phyloP scores from a whole-genome alignment of 495 filamentous ascomycete genomes.

The Rostrohypoxylon terebratum region DNA sequence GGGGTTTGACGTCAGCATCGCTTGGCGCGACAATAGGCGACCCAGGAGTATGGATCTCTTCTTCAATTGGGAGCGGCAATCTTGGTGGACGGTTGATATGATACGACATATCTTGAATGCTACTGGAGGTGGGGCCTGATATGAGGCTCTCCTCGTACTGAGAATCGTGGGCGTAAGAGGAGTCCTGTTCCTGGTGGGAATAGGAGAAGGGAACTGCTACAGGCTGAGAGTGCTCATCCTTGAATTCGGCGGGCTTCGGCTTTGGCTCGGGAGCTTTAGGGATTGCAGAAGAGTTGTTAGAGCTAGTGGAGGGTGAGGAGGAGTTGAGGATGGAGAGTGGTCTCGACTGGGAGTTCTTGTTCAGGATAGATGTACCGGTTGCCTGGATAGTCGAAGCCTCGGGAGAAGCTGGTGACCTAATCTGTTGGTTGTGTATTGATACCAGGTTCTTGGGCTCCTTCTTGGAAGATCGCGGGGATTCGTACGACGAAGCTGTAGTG shows the following conservation, averaged over 20 bases:
- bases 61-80: conserved; percentile 89
- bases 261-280: conserved; percentile 45
- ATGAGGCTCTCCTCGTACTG: conserved; percentile 52
- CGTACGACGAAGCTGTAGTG: conserved; percentile 52
- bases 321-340: conserved; percentile 56
- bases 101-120: conserved; percentile 67
- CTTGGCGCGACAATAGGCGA: conserved; percentile 82
- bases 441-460: conserved; percentile 50
- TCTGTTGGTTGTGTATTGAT: conserved; percentile 48
- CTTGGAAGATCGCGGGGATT: conserved; percentile 51
- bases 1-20: conserved; percentile 64
- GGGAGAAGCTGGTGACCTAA: conserved; percentile 62
- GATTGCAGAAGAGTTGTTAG: conserved; percentile 39
- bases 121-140: conserved; percentile 54
- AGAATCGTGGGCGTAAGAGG: conserved; percentile 52
- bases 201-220: conserved; percentile 66
- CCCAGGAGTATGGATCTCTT: conserved; percentile 85
- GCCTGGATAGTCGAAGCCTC: conserved; percentile 66
- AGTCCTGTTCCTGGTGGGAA: conserved; percentile 51
- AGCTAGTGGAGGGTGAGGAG: conserved; percentile 50
- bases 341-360: conserved; percentile 54
- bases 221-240: conserved; percentile 59
- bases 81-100: conserved; percentile 80
- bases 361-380: conserved; percentile 61
- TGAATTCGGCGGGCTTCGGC: conserved; percentile 54